These are phyloP conservation scores for Fraxinus americana DNA, from an alignment of 257 asterid species.

Conservation along the genomic window DNA sequence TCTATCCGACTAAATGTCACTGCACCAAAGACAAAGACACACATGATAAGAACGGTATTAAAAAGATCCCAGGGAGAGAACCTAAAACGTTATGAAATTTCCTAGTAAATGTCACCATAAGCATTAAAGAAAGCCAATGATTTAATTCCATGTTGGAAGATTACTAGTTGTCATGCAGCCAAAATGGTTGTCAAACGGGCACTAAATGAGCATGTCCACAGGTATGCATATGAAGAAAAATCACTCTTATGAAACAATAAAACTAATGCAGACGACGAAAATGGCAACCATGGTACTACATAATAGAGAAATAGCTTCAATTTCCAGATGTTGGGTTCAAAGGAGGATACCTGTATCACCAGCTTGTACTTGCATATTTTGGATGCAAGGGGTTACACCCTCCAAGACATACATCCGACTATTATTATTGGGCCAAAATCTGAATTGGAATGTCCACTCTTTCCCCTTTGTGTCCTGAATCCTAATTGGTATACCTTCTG, in stretches of 20 bases:
- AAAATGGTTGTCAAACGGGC: neutral
- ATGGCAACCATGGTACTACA: neutral
- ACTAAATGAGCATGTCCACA: neutral
- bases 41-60: slow-evolving; percentile 7
- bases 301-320: neutral
- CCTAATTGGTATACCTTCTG: slow-evolving; percentile 91
- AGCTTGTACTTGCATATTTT: slow-evolving; percentile 95
- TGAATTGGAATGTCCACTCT: slow-evolving; percentile 95
- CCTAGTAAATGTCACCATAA: neutral
- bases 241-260: neutral
- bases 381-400: slow-evolving; percentile 99
- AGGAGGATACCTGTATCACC: slow-evolving; percentile 80
- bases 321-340: neutral
- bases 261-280: neutral
- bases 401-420: slow-evolving; percentile 98
- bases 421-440: slow-evolving; percentile 99
- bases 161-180: neutral
- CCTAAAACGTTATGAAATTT: neutral
- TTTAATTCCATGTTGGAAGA: neutral
- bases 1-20: slow-evolving; percentile 91
- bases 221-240: neutral
- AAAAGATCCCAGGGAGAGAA: slow-evolving; percentile 17
- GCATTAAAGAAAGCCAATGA: slow-evolving; percentile 7
- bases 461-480: slow-evolving; percentile 96
- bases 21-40: slow-evolving; percentile 29